Evolutionary conservation across 164 flowering plant genomes (phyloP), one percentile per base, ranked within the genome.

Genomic region (Nelumbo lutea): DNA sequence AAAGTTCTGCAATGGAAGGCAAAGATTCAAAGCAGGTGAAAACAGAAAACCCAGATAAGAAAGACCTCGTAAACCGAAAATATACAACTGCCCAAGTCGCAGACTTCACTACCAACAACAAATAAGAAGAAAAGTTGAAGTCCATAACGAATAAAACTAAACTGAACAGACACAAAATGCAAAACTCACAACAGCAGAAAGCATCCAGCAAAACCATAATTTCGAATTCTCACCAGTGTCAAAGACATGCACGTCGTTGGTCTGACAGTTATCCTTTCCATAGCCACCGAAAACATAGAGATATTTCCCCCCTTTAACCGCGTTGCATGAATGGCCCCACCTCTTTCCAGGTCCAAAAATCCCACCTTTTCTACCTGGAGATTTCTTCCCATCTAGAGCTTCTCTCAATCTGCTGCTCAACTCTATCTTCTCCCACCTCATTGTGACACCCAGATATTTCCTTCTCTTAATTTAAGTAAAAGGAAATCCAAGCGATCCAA

Each of bases 271-370:
- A 59, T 85, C 85, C 76, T 78, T 73, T 62, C 96, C 96, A 79
- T 89, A 95, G 6, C 98, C 98, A 42, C 98, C 97, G 65, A 95
- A 95, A 11, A 95, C 87, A 70, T 89, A 91, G 68, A 95, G 85
- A 70, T 81, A 79, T 60, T 82, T 85, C 5, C 97, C 98, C 44
- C 96, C 96, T 80, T 76, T 83, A 74, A 95, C 71, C 76, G 93
- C 82, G 81, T 89, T 91, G 79, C 96, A 91, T 42, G 98, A 87
- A 80, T 95, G 98, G 3, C 98, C 98, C 98, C 98, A 95, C 74
- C 93, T 85, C 78, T 78, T 86, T 52, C 97, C 96, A 8, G 98
- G 97, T 78, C 91, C 95, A 48, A 70, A 65, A 60, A 68, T 61
- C 64, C 73, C 82, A 9, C 75, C 73, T 40, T 51, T 62, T 46